A percentile compares a stretch with the other conserved stretches of the same genome.
These are phyloP conservation scores for Laguncularia racemosa DNA, from an alignment of 345 rosid species.

Conservation along the genomic window DNA sequence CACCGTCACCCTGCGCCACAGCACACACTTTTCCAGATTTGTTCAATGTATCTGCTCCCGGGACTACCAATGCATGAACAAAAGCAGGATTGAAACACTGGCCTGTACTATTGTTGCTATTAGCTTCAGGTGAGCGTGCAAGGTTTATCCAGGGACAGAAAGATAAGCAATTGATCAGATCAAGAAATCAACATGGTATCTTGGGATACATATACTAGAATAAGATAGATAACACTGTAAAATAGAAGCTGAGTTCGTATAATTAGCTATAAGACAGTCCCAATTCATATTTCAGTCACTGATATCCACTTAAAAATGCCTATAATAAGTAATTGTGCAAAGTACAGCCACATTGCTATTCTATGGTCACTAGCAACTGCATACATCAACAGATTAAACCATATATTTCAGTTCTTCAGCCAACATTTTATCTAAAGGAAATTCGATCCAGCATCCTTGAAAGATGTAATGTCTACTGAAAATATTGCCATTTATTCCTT, in stretches of 20 bases:
- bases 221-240: not conserved
- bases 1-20: conserved; percentile 85
- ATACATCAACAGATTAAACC: no score
- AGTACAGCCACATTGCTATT: no score
- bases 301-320: not conserved
- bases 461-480: no score
- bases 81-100: conserved; percentile 89
- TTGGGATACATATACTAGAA: not conserved
- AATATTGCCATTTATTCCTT: no score
- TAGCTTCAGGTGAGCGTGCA: conserved; percentile 43
- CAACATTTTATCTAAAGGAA: no score
- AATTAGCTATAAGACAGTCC: no score
- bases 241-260: not conserved
- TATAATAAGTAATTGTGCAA: not conserved
- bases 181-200: not conserved
- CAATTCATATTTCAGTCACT: no score
- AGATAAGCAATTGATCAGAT: not conserved
- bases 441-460: no score
- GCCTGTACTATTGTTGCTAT: conserved; percentile 22
- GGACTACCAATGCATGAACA: conserved; percentile 74
- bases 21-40: conserved; percentile 56
- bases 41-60: conserved; percentile 68
- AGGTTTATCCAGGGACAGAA: not conserved
- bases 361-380: no score
- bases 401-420: no score